phyloP scores from a whole-genome alignment of 805 yeast genomes.

The Candida odintsovae region DNA sequence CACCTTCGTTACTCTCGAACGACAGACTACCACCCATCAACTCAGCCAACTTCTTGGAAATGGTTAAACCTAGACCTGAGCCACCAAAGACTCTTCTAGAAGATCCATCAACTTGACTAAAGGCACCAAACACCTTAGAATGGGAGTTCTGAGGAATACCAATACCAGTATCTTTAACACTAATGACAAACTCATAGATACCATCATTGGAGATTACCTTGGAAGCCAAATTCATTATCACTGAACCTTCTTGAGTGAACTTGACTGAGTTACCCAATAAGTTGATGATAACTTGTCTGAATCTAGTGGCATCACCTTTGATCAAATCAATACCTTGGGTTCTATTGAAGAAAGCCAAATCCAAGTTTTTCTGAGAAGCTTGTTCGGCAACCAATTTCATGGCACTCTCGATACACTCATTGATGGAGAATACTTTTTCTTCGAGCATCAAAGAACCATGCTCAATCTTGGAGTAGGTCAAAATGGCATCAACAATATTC shows the following conservation, averaged over 20 bases:
- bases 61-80: conserved; percentile 81
- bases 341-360: conserved; percentile 72
- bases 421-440: conserved; percentile 70
- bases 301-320: conserved; percentile 78
- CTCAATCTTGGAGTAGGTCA: conserved; percentile 86
- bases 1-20: conserved; percentile 74
- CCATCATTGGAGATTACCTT: conserved; percentile 25
- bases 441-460: conserved; percentile 87
- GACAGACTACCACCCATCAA: conserved; percentile 88
- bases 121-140: conserved; percentile 79
- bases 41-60: conserved; percentile 77
- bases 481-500: conserved; percentile 81
- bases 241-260: conserved; percentile 75
- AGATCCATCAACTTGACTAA: conserved; percentile 89
- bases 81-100: conserved; percentile 89
- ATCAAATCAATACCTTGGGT: conserved; percentile 74
- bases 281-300: conserved; percentile 78
- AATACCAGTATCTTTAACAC: conserved; percentile 84
- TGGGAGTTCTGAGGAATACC: conserved; percentile 81
- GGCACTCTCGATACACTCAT: conserved; percentile 85
- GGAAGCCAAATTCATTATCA: conserved; percentile 63
- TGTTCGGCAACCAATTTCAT: conserved; percentile 81
- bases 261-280: conserved; percentile 84
- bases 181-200: conserved; percentile 55
- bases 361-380: conserved; percentile 76